A percentile compares a stretch with the other conserved stretches of the same genome.
phyloP scores from a whole-genome alignment of 2,329 filamentous ascomycete genomes.

The Pseudogymnoascus destructans region DNA sequence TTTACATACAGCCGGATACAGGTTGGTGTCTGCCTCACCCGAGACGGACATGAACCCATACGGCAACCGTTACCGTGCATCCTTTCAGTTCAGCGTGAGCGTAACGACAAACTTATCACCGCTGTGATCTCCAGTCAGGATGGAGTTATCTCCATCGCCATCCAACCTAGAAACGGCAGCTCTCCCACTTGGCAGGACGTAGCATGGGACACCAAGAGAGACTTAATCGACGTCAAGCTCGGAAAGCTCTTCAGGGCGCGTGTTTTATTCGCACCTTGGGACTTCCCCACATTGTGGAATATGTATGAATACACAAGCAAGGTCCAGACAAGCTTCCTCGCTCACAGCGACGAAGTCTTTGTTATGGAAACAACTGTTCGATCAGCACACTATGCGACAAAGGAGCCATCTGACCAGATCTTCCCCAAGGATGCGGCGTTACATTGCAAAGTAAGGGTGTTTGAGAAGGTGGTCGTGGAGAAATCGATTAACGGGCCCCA shows the following conservation, averaged over 20 bases:
- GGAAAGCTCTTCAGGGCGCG: slow-evolving; percentile 64
- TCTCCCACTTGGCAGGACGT: slow-evolving; percentile 66
- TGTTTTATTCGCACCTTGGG: slow-evolving; percentile 58
- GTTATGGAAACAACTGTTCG: slow-evolving; percentile 57
- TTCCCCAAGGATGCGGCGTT: slow-evolving; percentile 66
- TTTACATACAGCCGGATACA: slow-evolving; percentile 73
- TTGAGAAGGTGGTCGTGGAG: slow-evolving; percentile 56
- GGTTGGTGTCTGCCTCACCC: slow-evolving; percentile 61
- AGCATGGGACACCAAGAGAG: slow-evolving; percentile 58
- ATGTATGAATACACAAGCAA: slow-evolving; percentile 77
- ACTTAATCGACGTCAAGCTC: slow-evolving; percentile 53
- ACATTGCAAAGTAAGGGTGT: slow-evolving; percentile 60
- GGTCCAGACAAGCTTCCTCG: slow-evolving; percentile 57
- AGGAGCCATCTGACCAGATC: slow-evolving; percentile 50
- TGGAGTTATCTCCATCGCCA: slow-evolving; percentile 58
- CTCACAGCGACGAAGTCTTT: slow-evolving; percentile 54
- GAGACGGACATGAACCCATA: slow-evolving; percentile 55
- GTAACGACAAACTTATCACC: slow-evolving; percentile 54
- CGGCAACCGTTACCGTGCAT: slow-evolving; percentile 59
- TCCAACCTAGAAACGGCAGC: slow-evolving; percentile 58
- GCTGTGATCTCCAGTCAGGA: slow-evolving; percentile 70
- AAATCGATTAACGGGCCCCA: slow-evolving; percentile 60
- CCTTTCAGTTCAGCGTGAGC: slow-evolving; percentile 59
- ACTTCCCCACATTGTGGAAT: slow-evolving; percentile 67
- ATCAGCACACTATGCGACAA: slow-evolving; percentile 71